These are phyloP conservation scores for Termitomyces sp. DNA, from an alignment of 768 basidiomycete genomes.

Conservation along the genomic window DNA sequence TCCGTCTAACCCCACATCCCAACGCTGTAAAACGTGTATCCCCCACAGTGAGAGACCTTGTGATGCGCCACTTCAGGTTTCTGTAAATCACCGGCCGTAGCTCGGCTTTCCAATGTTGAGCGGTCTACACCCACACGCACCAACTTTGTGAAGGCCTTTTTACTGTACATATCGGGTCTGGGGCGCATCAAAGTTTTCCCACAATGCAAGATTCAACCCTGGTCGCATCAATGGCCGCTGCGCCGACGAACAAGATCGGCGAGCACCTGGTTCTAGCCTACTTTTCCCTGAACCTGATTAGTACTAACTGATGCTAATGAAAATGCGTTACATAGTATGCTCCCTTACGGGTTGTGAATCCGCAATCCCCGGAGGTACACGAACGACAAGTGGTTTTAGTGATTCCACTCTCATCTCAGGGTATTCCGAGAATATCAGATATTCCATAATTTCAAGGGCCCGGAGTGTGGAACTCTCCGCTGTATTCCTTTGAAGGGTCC, in stretches of 20 bases:
- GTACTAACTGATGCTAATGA: background rate
- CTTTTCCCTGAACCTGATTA: background rate
- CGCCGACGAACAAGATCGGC: background rate
- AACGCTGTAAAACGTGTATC: constrained; percentile 10
- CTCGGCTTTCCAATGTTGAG: background rate
- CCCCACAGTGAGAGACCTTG: background rate
- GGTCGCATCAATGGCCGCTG: background rate
- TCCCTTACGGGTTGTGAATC: too few species aligned
- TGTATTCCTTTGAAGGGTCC: background rate
- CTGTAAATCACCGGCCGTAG: background rate
- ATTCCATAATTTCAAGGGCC: background rate
- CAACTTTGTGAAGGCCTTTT: background rate
- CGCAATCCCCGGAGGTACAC: background rate
- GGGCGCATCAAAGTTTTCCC: too few species aligned
- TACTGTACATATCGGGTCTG: too few species aligned
- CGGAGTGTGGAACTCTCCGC: background rate
- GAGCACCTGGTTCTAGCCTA: background rate
- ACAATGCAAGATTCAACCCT: too few species aligned
- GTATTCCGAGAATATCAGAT: background rate
- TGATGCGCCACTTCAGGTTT: constrained; percentile 12
- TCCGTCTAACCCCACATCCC: background rate
- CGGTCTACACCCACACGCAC: background rate
- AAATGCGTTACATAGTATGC: too few species aligned
- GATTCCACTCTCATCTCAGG: background rate
- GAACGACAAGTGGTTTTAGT: background rate